A percentile compares a stretch with the other conserved stretches of the same genome.
phyloP scores from a whole-genome alignment of 371 early-diverging fungal genomes.

The Haplosporangium sp. region DNA sequence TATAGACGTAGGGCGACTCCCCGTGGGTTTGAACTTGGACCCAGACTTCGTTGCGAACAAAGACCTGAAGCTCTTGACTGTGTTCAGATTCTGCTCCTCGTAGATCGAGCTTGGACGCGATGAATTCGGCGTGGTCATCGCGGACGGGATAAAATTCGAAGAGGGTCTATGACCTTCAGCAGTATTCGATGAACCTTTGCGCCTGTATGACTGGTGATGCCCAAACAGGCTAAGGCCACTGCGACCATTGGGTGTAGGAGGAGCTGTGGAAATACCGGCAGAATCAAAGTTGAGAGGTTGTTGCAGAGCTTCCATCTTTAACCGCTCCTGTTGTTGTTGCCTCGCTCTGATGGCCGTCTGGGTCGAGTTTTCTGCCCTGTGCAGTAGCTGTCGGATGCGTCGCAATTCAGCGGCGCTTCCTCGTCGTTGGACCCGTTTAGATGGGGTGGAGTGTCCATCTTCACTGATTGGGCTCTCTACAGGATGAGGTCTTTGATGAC shows the following conservation, averaged over 20 bases:
- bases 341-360: slow-evolving; percentile 35
- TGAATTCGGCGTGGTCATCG: slow-evolving; percentile 18
- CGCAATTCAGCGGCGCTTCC: slow-evolving; percentile 46
- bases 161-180: neutral
- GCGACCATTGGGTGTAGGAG: slow-evolving; percentile 30
- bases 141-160: slow-evolving; percentile 6
- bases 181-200: slow-evolving; percentile 1
- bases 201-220: slow-evolving; percentile 20
- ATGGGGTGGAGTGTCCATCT: slow-evolving; percentile 10
- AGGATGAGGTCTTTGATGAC: slow-evolving; percentile 3
- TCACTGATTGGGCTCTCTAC: slow-evolving; percentile 35
- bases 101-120: slow-evolving; percentile 41
- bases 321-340: slow-evolving; percentile 23
- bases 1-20: slow-evolving; percentile 27
- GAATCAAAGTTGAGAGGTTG: slow-evolving; percentile 25
- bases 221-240: slow-evolving; percentile 28
- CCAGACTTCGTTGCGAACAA: slow-evolving; percentile 28
- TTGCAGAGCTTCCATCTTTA: slow-evolving; percentile 23
- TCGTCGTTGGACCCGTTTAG: slow-evolving; percentile 20
- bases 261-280: slow-evolving; percentile 32
- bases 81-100: slow-evolving; percentile 39
- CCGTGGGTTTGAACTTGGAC: slow-evolving; percentile 26
- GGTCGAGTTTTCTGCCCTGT: slow-evolving; percentile 49
- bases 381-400: slow-evolving; percentile 41
- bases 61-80: slow-evolving; percentile 51